phyloP scores from a whole-genome alignment of 225 moss, liverwort and hornwort species.

The Polytrichum commune region DNA sequence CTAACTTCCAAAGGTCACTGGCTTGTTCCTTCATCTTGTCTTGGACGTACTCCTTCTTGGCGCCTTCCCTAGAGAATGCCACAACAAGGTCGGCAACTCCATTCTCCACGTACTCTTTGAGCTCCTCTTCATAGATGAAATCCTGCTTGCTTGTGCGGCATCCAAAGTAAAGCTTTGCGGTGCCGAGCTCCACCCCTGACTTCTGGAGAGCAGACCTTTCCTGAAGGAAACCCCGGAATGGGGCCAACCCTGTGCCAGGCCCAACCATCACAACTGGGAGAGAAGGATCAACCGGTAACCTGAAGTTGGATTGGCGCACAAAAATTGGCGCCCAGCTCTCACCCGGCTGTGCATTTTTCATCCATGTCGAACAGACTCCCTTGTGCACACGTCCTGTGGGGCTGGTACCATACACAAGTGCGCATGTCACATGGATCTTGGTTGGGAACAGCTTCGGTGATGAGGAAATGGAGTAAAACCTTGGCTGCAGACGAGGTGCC shows the following conservation, averaged over 20 bases:
- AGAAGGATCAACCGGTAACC: slow-evolving; percentile 52
- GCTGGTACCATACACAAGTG: slow-evolving; percentile 67
- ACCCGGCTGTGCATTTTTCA: slow-evolving; percentile 53
- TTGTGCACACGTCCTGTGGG: slow-evolving; percentile 73
- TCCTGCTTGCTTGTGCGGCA: slow-evolving; percentile 77
- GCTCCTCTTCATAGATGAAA: slow-evolving; percentile 88
- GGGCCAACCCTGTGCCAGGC: slow-evolving; percentile 92
- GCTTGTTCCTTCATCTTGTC: slow-evolving; percentile 80
- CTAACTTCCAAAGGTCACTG: slow-evolving; percentile 48
- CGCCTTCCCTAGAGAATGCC: slow-evolving; percentile 75
- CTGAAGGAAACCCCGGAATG: slow-evolving; percentile 90
- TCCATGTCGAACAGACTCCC: slow-evolving; percentile 96
- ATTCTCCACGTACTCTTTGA: slow-evolving; percentile 32
- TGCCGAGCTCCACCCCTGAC: slow-evolving; percentile 58
- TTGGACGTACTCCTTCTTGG: slow-evolving; percentile 83
- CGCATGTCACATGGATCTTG: slow-evolving; percentile 87
- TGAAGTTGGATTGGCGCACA: slow-evolving; percentile 77
- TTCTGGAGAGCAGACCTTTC: slow-evolving; percentile 66
- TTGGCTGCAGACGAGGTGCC: slow-evolving; percentile 67
- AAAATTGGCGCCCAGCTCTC: slow-evolving; percentile 79
- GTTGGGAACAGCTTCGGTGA: slow-evolving; percentile 57
- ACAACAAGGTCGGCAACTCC: slow-evolving; percentile 61
- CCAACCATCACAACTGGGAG: slow-evolving; percentile 84
- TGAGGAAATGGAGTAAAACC: slow-evolving; percentile 95
- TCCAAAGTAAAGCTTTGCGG: slow-evolving; percentile 84